Percentiles rank a stretch among this genome's conserved stretches.
These are phyloP conservation scores for Xylogone sp. DNA, from an alignment of 2,329 filamentous ascomycete species.

Conservation along the genomic window DNA sequence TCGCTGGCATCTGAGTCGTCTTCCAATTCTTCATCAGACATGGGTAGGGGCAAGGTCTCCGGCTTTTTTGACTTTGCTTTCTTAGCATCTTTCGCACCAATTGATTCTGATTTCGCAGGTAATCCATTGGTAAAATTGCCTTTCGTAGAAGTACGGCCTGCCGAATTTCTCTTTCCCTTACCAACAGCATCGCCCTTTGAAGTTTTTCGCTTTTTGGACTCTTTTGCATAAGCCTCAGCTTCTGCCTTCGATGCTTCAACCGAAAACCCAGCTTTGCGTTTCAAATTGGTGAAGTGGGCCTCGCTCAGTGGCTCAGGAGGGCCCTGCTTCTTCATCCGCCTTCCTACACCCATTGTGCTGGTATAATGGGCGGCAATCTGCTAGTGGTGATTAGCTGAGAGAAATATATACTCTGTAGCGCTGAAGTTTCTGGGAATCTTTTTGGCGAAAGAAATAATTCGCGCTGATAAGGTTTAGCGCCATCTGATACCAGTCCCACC, in stretches of 20 bases:
- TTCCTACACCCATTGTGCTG: slow-evolving; percentile 75
- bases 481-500: slow-evolving; percentile 1
- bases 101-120: slow-evolving; percentile 25
- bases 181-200: slow-evolving; percentile 32
- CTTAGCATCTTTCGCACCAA: slow-evolving; percentile 29
- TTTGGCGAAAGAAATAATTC: slow-evolving; percentile 3
- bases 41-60: slow-evolving; percentile 38
- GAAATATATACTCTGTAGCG: not conserved
- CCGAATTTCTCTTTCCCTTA: slow-evolving; percentile 28
- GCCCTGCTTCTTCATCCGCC: slow-evolving; percentile 95
- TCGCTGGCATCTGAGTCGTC: slow-evolving; percentile 44
- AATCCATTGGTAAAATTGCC: slow-evolving; percentile 32
- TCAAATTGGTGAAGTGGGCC: slow-evolving; percentile 70
- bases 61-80: slow-evolving; percentile 30
- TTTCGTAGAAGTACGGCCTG: slow-evolving; percentile 26
- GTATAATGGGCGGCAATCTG: not conserved
- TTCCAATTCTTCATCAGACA: slow-evolving; percentile 35
- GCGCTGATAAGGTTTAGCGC: slow-evolving; percentile 19
- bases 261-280: slow-evolving; percentile 77
- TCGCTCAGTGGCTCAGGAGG: slow-evolving; percentile 80
- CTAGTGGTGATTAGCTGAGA: not conserved
- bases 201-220: slow-evolving; percentile 64
- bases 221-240: slow-evolving; percentile 30
- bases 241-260: slow-evolving; percentile 53
- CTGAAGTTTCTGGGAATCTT: slow-evolving; percentile 4